Percentiles rank a stretch among this genome's conserved stretches.
Conservation (phyloP, 23 red algal genomes). For the Agarophyton chilense region DNA sequence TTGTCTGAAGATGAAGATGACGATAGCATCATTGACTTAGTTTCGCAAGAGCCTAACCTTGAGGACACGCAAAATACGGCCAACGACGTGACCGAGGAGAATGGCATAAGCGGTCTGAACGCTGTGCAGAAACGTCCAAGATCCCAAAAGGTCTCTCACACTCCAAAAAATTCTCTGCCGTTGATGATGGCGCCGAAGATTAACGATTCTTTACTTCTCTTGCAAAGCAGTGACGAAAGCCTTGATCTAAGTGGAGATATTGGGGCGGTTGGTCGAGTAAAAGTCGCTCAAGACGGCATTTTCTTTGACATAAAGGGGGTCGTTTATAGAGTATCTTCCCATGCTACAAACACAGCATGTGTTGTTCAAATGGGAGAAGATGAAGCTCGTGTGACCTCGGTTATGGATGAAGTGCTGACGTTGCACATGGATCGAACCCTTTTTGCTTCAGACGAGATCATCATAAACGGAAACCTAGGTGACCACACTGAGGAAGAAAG, state of each 20-base stretch:
- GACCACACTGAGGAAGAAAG: conserved; percentile 7
- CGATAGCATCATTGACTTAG: conserved; percentile 45
- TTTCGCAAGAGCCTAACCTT: conserved; percentile 32
- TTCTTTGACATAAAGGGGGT: conserved; percentile 74
- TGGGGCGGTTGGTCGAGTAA: conserved; percentile 69
- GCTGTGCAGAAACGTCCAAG: neutral
- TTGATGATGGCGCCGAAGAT: conserved; percentile 48
- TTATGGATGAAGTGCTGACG: conserved; percentile 52
- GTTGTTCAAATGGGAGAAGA: conserved; percentile 67
- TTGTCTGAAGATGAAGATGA: conserved; percentile 44
- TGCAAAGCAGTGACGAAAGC: conserved; percentile 44
- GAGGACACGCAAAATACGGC: neutral
- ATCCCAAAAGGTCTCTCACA: neutral
- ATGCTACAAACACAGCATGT: conserved; percentile 44
- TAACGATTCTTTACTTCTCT: conserved; percentile 52
- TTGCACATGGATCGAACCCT: conserved; percentile 39
- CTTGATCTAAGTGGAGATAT: conserved; percentile 74
- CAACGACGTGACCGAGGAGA: neutral
- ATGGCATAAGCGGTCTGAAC: neutral
- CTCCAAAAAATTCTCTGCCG: conserved; percentile 32
- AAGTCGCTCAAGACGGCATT: conserved; percentile 38
- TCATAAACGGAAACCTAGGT: conserved; percentile 47
- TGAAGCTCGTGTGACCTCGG: conserved; percentile 67
- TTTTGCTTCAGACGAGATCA: conserved; percentile 47
- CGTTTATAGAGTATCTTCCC: conserved; percentile 15